Base-by-base conservation (phyloP, 2,329 filamentous ascomycete genomes). In the Colletotrichum cereale region DNA sequence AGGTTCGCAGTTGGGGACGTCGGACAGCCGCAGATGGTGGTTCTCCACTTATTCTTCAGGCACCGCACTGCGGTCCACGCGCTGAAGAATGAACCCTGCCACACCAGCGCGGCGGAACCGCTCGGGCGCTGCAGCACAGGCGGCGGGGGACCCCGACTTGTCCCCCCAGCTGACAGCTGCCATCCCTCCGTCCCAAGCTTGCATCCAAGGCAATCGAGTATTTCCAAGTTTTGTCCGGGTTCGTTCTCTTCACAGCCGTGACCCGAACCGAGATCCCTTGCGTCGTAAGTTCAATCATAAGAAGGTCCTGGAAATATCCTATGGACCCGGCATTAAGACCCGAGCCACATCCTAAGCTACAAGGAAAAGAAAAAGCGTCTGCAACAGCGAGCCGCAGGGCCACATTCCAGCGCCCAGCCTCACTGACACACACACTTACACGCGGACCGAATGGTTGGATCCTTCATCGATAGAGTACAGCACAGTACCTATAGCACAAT, bases 81-180 rank as follows among this genome's bases (percentile, higher is more conserved):
- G 26, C 62, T 60, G 66, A 66, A 66, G 61, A 69, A 65, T 60
- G 66, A 69, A 66, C 66, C 66, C 62, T 66, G 67, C 62, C 66
- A 66, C 53, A 36, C 36, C 44, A 47, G 52, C 53, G 36, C 34
- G 44, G 38, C 67, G 62, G 62, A 38, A 60, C 53, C 29, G 44
- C 55, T 55, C 60, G 60, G 24, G 18, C 24, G 26, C 36, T 56
- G 16, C 64, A 58, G 44, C 44, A n/a, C 55, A 61, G 24, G 55
- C 55, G 44, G 47, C 62, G 16, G 21, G 29, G 26, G 48, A 26
- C 63, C 12, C 42, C 40, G 18, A 2, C 36, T 66, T 40, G 36
- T 5, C 7, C 34, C 57, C 7, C 31, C n/a, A n/a, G n/a, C n/a
- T 67, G 66, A 34, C 60, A 64, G 66, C 58, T 67, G 58, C 34